Evolutionary conservation across 306 rosid species (phyloP), one percentile per base, ranked within the genome.

Genomic region (Begonia peltatifolia): DNA sequence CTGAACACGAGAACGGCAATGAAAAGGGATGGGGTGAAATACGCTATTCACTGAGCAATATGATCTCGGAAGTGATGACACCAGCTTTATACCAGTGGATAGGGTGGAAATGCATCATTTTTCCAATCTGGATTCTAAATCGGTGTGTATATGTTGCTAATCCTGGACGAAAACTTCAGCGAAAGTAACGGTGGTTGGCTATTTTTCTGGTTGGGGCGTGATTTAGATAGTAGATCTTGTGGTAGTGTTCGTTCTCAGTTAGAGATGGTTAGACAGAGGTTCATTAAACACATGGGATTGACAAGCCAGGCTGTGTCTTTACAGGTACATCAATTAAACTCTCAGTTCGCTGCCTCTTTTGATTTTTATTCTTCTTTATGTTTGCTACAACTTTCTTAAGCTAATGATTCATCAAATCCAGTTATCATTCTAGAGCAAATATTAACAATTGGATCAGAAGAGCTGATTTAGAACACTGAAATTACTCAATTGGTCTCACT

Each of bases 181-280:
- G 47, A 58, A 51, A 55, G 41, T 25, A 9, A 30, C n/a, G 36
- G 55, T 44, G 56, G 47, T 15, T 2, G 12, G 14, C 42, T 69
- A 55, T 69, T 63, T 65, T 52, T 74, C 57, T 74, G 79, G 76
- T 48, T 74, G 63, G 79, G 79, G 46, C 15, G 68, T 53, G 62
- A 64, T 23, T 52, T 52, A 16, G 18, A 42, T 51, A 18, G 30
- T 50, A 53, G 43, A 11, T 18, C 17, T 47, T 50, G 52, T 17
- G 46, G 49, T 42, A 35, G 38, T n/a, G 49, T 20, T 42, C 56
- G n/a, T 69, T 54, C 35, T 52, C 64, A 62, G 60, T 65, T 71
- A 67, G 67, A 65, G 52, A 63, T 58, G 51, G 56, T 64, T 42
- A 74, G 68, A 22, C 68, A 12, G 43, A 55, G 46, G 56, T 61